Conservation (phyloP, 768 basidiomycete species). For the Sporobolomyces phaffii region DNA sequence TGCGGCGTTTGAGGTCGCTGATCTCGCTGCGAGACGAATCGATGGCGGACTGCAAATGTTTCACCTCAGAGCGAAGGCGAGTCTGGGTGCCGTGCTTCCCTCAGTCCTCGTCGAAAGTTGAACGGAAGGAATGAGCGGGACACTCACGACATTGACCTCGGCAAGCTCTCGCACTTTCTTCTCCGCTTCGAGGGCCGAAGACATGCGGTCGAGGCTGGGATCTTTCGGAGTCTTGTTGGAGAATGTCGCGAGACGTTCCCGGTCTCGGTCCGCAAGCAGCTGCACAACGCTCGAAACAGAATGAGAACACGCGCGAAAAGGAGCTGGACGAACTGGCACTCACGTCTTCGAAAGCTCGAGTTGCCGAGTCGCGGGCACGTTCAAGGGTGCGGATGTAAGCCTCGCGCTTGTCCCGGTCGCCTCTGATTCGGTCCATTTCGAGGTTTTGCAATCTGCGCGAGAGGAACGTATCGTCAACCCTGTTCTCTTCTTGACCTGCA, state of each 20-base stretch:
- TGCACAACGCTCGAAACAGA: not conserved
- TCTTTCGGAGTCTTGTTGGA: constrained; percentile 10
- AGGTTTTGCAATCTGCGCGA: constrained; percentile 21
- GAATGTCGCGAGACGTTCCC: constrained; percentile 21
- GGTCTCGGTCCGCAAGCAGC: constrained; percentile 34
- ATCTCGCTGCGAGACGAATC: constrained; percentile 9
- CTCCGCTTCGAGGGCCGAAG: constrained; percentile 36
- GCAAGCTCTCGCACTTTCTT: constrained; percentile 40
- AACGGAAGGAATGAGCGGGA: not conserved
- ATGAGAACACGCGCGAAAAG: not conserved
- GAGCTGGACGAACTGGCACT: no score
- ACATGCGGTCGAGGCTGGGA: constrained; percentile 6
- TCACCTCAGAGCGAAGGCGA: constrained; percentile 29
- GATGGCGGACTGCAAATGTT: constrained; percentile 18
- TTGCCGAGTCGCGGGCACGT: constrained; percentile 13
- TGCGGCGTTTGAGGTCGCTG: constrained; percentile 12
- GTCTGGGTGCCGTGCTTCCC: no score
- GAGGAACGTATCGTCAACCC: no score
- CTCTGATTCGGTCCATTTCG: constrained; percentile 32
- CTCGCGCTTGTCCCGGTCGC: constrained; percentile 30
- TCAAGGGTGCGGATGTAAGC: constrained; percentile 34
- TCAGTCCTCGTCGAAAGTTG: no score
- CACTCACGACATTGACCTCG: constrained; percentile 39
- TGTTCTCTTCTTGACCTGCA: no score
- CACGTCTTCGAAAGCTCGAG: constrained; percentile 32